Percentiles rank a stretch among this genome's conserved stretches.
Conservation (phyloP, 768 basidiomycete genomes). For the Tubosaeta sp. region DNA sequence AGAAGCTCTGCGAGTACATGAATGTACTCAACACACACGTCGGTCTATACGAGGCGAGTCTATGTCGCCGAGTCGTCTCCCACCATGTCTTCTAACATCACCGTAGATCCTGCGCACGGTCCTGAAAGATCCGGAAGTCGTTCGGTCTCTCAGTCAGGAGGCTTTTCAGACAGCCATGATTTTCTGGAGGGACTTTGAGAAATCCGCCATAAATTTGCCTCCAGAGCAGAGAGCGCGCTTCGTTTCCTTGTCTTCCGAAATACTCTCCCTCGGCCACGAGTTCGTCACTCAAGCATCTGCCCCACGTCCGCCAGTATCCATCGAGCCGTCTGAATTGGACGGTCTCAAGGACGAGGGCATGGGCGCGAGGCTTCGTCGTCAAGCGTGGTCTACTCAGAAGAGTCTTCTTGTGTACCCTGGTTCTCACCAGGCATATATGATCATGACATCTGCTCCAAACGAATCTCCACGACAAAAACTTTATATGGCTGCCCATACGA, state of each 20-base stretch:
- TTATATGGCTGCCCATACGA: conserved; percentile 79
- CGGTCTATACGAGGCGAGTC: conserved; percentile 80
- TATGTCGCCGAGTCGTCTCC: conserved; percentile 4
- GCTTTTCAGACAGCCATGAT: conserved; percentile 86
- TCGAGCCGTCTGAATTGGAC: conserved; percentile 63
- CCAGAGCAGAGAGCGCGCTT: conserved; percentile 73
- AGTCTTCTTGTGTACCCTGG: conserved; percentile 79
- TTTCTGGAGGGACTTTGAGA: conserved; percentile 96
- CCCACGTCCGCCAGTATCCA: conserved; percentile 60
- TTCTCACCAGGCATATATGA: conserved; percentile 88
- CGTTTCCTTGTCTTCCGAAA: conserved; percentile 85
- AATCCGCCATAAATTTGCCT: conserved; percentile 90
- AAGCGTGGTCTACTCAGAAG: conserved; percentile 72
- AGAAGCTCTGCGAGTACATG: conserved; percentile 94
- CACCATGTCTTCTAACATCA: conserved; percentile 15
- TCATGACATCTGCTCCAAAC: conserved; percentile 82
- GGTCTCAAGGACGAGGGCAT: conserved; percentile 76
- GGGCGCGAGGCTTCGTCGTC: conserved; percentile 67
- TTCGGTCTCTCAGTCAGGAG: conserved; percentile 63
- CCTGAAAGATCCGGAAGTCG: conserved; percentile 61
- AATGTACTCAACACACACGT: conserved; percentile 94
- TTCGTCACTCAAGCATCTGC: conserved; percentile 70
- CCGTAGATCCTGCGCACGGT: conserved; percentile 66
- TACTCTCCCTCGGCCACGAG: conserved; percentile 79
- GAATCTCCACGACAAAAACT: conserved; percentile 79